Conservation (phyloP, 2,329 filamentous ascomycete genomes). For the Fusarium sp. region DNA sequence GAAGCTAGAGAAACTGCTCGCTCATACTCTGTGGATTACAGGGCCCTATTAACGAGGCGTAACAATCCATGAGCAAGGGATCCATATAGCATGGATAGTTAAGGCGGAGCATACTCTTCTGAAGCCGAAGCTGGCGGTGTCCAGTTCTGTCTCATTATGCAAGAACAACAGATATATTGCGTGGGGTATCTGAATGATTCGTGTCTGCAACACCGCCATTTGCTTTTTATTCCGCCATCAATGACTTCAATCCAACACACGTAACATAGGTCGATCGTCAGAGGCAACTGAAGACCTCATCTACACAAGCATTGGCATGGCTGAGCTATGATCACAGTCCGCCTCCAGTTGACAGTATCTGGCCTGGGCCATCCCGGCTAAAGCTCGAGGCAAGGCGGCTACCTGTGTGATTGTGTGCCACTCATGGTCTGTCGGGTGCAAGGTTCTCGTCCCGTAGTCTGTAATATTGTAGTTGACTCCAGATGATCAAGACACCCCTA, state of each 20-base stretch:
- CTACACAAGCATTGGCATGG: conserved; percentile 17
- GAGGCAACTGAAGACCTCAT: conserved; percentile 19
- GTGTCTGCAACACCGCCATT: conserved; percentile 9
- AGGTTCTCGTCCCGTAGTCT: conserved; percentile 32
- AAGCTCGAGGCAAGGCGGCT: conserved; percentile 35
- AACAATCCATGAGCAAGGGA: conserved; percentile 16
- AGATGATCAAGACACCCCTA: conserved; percentile 32
- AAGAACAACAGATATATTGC: conserved; percentile 10
- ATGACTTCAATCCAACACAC: conserved; percentile 6
- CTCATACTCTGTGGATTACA: conserved; percentile 19
- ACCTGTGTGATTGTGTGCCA: conserved; percentile 40
- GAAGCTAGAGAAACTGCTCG: conserved; percentile 17
- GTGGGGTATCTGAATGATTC: conserved; percentile 3
- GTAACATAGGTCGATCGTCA: conserved; percentile 10
- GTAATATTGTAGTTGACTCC: conserved; percentile 8
- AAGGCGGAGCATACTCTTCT: conserved; percentile 27
- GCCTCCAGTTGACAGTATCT: conserved; percentile 4
- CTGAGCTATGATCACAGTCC: background rate
- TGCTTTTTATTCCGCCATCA: background rate
- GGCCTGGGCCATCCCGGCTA: conserved; percentile 30
- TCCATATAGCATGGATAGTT: conserved; percentile 35
- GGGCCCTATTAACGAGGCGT: conserved; percentile 37
- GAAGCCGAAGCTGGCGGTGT: conserved; percentile 14
- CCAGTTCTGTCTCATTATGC: conserved; percentile 4
- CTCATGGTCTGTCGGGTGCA: conserved; percentile 39